A percentile compares a stretch with the other conserved stretches of the same genome.
These are phyloP conservation scores for Cladosporium sp. DNA, from an alignment of 2,329 filamentous ascomycete species.

Conservation along the genomic window DNA sequence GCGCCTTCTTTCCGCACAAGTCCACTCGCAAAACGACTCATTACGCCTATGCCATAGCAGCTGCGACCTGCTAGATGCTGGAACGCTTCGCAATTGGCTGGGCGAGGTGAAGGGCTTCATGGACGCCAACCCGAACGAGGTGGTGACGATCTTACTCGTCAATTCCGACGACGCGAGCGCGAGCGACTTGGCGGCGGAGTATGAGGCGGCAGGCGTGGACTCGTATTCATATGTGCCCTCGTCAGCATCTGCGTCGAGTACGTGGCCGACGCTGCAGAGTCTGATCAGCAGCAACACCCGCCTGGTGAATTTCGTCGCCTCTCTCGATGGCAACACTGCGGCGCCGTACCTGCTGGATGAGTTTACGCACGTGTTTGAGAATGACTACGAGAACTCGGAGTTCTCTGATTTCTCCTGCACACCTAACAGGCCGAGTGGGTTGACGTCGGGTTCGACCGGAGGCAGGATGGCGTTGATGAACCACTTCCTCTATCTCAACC, in stretches of 20 bases:
- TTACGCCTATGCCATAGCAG: slow-evolving; percentile 61
- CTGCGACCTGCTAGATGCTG: slow-evolving; percentile 56
- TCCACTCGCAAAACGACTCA: slow-evolving; percentile 49
- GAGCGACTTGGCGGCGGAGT: slow-evolving; percentile 44
- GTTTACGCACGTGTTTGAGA: slow-evolving; percentile 49
- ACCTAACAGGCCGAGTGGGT: slow-evolving; percentile 46
- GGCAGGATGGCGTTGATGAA: slow-evolving; percentile 52
- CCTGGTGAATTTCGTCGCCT: slow-evolving; percentile 42
- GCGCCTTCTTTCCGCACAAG: slow-evolving; percentile 65
- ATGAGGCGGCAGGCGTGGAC: slow-evolving; percentile 54
- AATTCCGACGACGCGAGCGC: slow-evolving; percentile 20
- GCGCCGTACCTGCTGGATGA: slow-evolving; percentile 43
- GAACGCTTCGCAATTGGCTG: slow-evolving; percentile 58
- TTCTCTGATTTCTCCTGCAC: slow-evolving; percentile 44
- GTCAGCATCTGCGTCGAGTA: slow-evolving; percentile 32
- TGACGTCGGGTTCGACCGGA: slow-evolving; percentile 28
- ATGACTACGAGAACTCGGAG: slow-evolving; percentile 34
- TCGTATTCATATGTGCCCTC: slow-evolving; percentile 43
- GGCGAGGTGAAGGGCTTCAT: slow-evolving; percentile 61
- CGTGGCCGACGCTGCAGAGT: slow-evolving; percentile 47
- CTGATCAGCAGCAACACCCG: slow-evolving; percentile 45
- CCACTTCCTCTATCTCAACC: slow-evolving; percentile 48
- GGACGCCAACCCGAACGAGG: slow-evolving; percentile 39
- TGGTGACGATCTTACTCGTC: slow-evolving; percentile 32
- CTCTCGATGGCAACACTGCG: slow-evolving; percentile 41